A percentile compares a stretch with the other conserved stretches of the same genome.
Conservation (phyloP, 2,329 filamentous ascomycete species). For the Raffaelea ambrosiae region DNA sequence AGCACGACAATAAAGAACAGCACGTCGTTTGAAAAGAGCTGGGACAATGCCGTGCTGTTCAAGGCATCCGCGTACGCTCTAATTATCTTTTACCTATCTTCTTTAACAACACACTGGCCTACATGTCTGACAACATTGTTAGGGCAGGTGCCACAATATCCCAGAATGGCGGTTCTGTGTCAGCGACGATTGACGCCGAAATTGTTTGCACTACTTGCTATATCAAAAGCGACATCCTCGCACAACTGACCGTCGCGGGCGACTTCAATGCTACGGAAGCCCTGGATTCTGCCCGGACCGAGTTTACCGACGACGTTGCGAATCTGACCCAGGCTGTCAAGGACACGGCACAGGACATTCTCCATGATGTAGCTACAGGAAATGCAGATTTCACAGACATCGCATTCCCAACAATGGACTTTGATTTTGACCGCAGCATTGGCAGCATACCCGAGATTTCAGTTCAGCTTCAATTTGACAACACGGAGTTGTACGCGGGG, state of each 20-base stretch:
- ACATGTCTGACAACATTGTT: not conserved
- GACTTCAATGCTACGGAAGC: conserved; percentile 1
- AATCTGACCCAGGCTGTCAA: conserved; percentile 18
- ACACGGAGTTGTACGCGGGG: conserved; percentile 42
- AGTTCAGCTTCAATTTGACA: conserved; percentile 39
- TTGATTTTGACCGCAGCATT: conserved; percentile 28
- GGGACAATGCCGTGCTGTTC: conserved; percentile 4
- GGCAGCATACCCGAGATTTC: conserved; percentile 30
- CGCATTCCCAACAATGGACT: conserved; percentile 16
- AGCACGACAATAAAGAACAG: conserved; percentile 2
- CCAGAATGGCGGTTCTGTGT: not conserved
- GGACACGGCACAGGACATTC: not conserved
- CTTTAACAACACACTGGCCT: too few species aligned
- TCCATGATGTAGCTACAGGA: not conserved
- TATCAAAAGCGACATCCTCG: not conserved
- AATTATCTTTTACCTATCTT: not conserved
- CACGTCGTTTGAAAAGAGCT: conserved; percentile 10
- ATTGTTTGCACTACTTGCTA: conserved; percentile 10
- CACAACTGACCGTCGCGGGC: conserved; percentile 4
- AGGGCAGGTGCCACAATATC: not conserved
- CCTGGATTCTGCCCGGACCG: not conserved
- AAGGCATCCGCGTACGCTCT: conserved; percentile 2
- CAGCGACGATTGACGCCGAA: not conserved
- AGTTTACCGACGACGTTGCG: not conserved
- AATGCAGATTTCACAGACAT: conserved; percentile 5